Conservation (phyloP, 495 filamentous ascomycete species). For the Aspergillus bertholletiae region DNA sequence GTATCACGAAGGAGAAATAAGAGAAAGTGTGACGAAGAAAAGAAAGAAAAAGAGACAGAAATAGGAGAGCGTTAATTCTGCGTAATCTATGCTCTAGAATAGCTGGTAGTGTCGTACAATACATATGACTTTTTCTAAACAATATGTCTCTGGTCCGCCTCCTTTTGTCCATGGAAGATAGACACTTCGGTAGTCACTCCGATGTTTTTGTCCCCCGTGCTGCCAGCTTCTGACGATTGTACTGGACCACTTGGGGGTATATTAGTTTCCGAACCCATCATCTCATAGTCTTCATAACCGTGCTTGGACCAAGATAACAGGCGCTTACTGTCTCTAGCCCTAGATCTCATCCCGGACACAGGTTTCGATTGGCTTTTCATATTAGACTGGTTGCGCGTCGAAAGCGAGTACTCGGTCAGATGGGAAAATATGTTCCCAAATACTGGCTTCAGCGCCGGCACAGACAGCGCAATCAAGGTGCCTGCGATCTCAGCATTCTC, state of each 20-base stretch:
- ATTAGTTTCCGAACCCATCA: constrained; percentile 23
- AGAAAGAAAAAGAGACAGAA: neutral
- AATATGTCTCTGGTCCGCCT: neutral
- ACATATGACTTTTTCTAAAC: neutral
- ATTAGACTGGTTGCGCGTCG: constrained; percentile 21
- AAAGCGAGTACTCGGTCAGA: constrained; percentile 20
- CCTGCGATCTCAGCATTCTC: constrained; percentile 42
- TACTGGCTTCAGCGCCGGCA: constrained; percentile 42
- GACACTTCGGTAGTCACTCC: neutral
- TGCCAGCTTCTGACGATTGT: neutral
- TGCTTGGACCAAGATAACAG: constrained; percentile 23
- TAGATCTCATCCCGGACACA: constrained; percentile 10
- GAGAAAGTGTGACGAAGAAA: too few relatives aligned
- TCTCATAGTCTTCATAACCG: constrained; percentile 25
- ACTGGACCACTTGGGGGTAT: neutral
- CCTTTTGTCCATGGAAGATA: neutral
- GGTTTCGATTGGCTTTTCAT: constrained; percentile 20
- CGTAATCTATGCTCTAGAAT: neutral
- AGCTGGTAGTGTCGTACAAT: too few relatives aligned
- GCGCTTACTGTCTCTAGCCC: constrained; percentile 20
- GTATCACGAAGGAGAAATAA: too few relatives aligned
- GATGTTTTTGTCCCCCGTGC: neutral
- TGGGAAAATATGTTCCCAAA: constrained; percentile 30
- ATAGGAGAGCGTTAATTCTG: neutral
- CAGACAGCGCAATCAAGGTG: constrained; percentile 42